Base-by-base conservation (phyloP, 768 basidiomycete genomes). In the Strobilomyces echinocephalus region DNA sequence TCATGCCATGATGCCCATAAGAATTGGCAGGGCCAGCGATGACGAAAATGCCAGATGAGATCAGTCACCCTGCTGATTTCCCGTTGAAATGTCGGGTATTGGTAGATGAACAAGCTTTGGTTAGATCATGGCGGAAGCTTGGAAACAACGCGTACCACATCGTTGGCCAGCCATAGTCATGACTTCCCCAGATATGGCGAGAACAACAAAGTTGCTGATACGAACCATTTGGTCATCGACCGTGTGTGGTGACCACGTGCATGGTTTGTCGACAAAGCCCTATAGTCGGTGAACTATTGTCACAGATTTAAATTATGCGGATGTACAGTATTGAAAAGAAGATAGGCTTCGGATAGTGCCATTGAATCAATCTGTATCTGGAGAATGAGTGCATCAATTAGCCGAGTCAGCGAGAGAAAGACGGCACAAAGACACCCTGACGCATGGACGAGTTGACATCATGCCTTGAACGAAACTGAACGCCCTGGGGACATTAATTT, bases 111-210 rank as follows among this genome's bases (percentile, higher is more conserved):
- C 10, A 48, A 40, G 21, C 28, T 28, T 28, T 8, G 28, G 28
- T 28, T 8, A 28, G 28, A 28, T 28, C 28, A 8, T 36, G 33
- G 12, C 11, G n/a, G 12, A 35, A 21, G 8, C 41, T 2, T 2
- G 16, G 26, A 46, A 38, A 41, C 28, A 41, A 47, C 8, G 66
- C 79, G 46, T 52, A 87, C 85, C 88, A 78, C 52, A 91, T 38
- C 89, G 79, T 54, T 89, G 72, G 12, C 88, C 88, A 36, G 87
- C 76, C 89, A 91, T 91, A 3, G 89, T 91, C 6, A 88, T 91
- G 53, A 88, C 68, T 67, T 91, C 89, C 28, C 87, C 86, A 16
- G 88, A 86, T 61, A 89, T 79, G 58, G 88, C 76, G 53, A 88
- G 73, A 67, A 89, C 82, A 50, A 89, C 84, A 56, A 89, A 76